phyloP scores from a whole-genome alignment of 2,329 filamentous ascomycete species.

The Cytospora piceae region DNA sequence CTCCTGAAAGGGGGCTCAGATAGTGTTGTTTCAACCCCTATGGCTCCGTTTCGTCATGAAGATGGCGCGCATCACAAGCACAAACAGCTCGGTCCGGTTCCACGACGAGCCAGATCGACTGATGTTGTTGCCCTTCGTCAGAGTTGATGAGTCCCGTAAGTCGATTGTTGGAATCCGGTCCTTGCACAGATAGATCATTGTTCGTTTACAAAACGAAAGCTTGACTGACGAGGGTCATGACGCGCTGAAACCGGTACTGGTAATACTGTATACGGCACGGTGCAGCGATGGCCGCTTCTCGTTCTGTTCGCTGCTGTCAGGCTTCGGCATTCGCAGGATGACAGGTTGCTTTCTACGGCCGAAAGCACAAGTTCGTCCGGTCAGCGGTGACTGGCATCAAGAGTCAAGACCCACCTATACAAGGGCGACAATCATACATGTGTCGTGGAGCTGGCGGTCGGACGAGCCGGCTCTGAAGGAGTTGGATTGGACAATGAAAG shows the following conservation, averaged over 20 bases:
- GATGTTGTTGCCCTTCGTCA: background rate
- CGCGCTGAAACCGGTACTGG: background rate
- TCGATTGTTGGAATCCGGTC: background rate
- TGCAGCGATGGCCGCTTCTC: background rate
- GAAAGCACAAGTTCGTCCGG: background rate
- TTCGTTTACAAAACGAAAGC: background rate
- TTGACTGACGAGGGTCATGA: background rate
- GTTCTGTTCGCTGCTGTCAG: background rate
- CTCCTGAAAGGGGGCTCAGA: slow-evolving; percentile 26
- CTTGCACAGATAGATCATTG: background rate
- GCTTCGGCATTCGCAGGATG: background rate
- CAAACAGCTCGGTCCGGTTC: slow-evolving; percentile 7
- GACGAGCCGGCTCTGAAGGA: slow-evolving; percentile 10
- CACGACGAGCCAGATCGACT: background rate
- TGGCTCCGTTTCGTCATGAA: slow-evolving; percentile 9
- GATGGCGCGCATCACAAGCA: slow-evolving; percentile 2
- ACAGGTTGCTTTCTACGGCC: background rate
- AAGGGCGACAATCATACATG: slow-evolving; percentile 13
- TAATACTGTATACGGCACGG: background rate
- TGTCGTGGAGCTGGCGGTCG: slow-evolving; percentile 18
- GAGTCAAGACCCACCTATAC: slow-evolving; percentile 18
- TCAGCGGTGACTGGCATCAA: background rate
- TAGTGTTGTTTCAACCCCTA: slow-evolving; percentile 18
- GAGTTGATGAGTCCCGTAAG: background rate
- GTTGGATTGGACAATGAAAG: slow-evolving; percentile 10